phyloP scores from a whole-genome alignment of 805 yeast species.

The Suhomyces sp. region DNA sequence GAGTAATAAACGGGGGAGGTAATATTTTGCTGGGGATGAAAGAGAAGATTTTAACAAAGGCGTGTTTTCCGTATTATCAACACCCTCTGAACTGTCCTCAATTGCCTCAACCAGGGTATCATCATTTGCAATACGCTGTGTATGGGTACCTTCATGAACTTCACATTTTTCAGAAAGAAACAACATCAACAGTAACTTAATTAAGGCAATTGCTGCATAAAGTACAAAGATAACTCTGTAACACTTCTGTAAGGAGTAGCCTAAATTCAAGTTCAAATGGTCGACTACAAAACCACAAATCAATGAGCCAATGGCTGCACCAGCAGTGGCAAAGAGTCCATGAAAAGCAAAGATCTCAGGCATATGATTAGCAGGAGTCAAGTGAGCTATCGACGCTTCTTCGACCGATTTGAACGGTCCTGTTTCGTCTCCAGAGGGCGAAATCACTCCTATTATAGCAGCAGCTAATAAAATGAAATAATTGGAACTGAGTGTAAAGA shows the following conservation, averaged over 20 bases:
- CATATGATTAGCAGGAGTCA: constrained; percentile 62
- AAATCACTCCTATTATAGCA: constrained; percentile 80
- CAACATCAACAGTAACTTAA: constrained; percentile 52
- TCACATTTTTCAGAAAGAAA: constrained; percentile 57
- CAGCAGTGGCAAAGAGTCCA: constrained; percentile 65
- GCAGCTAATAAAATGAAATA: constrained; percentile 60
- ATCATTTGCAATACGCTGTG: no score
- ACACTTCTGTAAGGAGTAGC: constrained; percentile 38
- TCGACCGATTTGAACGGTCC: constrained; percentile 89
- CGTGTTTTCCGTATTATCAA: not conserved
- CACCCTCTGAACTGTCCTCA: no score
- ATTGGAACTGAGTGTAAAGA: constrained; percentile 57
- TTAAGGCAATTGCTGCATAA: constrained; percentile 54
- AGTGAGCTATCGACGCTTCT: constrained; percentile 77
- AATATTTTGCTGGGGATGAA: constrained; percentile 42
- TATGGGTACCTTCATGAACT: constrained; percentile 16
- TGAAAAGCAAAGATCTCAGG: constrained; percentile 77
- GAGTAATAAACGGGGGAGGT: constrained; percentile 49
- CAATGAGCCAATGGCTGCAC: constrained; percentile 73
- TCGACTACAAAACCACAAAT: constrained; percentile 61
- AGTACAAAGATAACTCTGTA: constrained; percentile 58
- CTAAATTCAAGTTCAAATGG: constrained; percentile 28
- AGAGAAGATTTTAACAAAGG: constrained; percentile 16
- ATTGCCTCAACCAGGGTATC: no score
- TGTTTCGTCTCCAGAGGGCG: constrained; percentile 87